A percentile compares a stretch with the other conserved stretches of the same genome.
phyloP scores from a whole-genome alignment of 2,329 filamentous ascomycete species.

The Ceratocystis diversiconidia region DNA sequence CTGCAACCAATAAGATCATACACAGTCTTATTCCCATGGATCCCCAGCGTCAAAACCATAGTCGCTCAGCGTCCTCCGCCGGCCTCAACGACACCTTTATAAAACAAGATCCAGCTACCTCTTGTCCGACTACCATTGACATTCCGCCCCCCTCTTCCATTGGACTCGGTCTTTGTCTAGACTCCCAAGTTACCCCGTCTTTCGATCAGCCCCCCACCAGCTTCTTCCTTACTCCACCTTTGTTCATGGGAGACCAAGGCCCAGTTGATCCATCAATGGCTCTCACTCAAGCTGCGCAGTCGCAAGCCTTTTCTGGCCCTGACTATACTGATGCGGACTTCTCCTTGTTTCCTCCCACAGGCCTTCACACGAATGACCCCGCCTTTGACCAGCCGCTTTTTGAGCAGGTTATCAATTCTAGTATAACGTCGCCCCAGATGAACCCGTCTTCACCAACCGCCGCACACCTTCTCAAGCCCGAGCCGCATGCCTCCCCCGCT shows the following conservation, averaged over 20 bases:
- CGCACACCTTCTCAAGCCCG: conserved; percentile 39
- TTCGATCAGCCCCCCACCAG: conserved; percentile 24
- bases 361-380: conserved; percentile 35
- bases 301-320: conserved; percentile 25
- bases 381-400: conserved; percentile 51
- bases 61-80: conserved; percentile 48
- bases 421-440: conserved; percentile 41
- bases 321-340: conserved; percentile 44
- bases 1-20: neutral
- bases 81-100: conserved; percentile 48
- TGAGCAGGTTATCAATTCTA: conserved; percentile 32
- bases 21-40: conserved; percentile 25
- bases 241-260: conserved; percentile 32
- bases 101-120: conserved; percentile 33
- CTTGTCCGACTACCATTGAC: conserved; percentile 41
- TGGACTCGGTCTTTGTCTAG: conserved; percentile 45
- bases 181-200: conserved; percentile 25
- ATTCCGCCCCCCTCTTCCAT: conserved; percentile 34
- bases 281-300: conserved; percentile 28
- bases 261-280: conserved; percentile 28
- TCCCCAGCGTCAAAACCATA: conserved; percentile 27
- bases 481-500: conserved; percentile 38
- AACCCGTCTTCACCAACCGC: conserved; percentile 41
- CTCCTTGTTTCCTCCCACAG: conserved; percentile 43
- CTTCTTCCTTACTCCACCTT: conserved; percentile 29